Evolutionary conservation across 1,139 yeast genomes (phyloP).

Genomic region (Ogataea hybrid): DNA sequence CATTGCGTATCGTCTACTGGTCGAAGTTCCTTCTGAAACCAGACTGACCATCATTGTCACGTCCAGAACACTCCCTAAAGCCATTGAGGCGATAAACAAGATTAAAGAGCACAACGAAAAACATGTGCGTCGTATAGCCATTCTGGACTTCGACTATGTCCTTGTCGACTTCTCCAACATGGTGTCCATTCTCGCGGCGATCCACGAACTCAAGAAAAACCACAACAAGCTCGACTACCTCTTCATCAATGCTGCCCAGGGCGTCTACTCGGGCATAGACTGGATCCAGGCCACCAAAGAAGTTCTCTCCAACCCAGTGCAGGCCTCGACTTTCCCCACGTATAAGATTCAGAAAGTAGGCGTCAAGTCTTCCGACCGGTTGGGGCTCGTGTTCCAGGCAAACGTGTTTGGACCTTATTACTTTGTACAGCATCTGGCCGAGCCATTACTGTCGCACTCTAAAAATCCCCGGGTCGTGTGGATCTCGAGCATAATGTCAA

Average conservation of each 20-base stretch:
- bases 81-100: slow-evolving; percentile 65
- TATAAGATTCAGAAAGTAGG: slow-evolving; percentile 83
- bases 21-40: slow-evolving; percentile 48
- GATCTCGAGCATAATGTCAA: slow-evolving; percentile 82
- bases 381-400: slow-evolving; percentile 92
- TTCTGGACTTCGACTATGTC: slow-evolving; percentile 80
- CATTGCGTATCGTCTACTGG: slow-evolving; percentile 75
- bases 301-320: slow-evolving; percentile 60
- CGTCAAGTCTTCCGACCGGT: slow-evolving; percentile 61
- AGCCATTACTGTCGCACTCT: slow-evolving; percentile 47
- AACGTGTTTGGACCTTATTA: slow-evolving; percentile 95
- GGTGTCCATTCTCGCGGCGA: slow-evolving; percentile 79
- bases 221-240: slow-evolving; percentile 70
- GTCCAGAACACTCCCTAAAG: slow-evolving; percentile 83
- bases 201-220: slow-evolving; percentile 62
- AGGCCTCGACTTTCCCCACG: slow-evolving; percentile 80
- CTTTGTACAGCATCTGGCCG: slow-evolving; percentile 51
- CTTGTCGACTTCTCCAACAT: slow-evolving; percentile 87
- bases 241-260: slow-evolving; percentile 87
- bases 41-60: slow-evolving; percentile 80
- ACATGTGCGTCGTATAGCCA: slow-evolving; percentile 43
- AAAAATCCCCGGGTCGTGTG: slow-evolving; percentile 62
- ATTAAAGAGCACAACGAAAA: slow-evolving; percentile 51
- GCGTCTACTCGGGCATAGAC: slow-evolving; percentile 81
- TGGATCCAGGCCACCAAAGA: slow-evolving; percentile 75